Evolutionary conservation across 768 basidiomycete genomes (phyloP), one percentile per base, ranked within the genome.

Genomic region (Termitomyces sp.): DNA sequence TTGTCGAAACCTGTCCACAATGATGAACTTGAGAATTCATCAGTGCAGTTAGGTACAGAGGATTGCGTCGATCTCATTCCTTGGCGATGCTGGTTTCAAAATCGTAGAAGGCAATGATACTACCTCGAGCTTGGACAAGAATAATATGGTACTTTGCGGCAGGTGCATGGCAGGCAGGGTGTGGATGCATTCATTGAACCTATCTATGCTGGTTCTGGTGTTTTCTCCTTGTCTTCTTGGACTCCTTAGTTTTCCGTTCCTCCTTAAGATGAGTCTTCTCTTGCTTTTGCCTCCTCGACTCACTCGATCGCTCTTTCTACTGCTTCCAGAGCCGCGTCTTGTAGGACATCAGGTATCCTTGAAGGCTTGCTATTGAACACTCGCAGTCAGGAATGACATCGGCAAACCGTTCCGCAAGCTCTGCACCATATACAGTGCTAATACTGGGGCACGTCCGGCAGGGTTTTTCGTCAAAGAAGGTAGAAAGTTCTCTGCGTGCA

Each of bases 321-420:
- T 7, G 85, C 86, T 20, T 72, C 75, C 56, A 72, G 63, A 0
- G 87, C n/a, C n/a, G 85, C 6, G 69, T 75, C 68, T 87, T 86
- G 71, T 84, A 79, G 28, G 73, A 66, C 83, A 90, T 86, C 59
- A 89, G 66, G 65, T 80, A 75, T 3, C 68, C 73, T 62, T 75
- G 76, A 54, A 75, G 62, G 50, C 66, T 70, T 44, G 72, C 76
- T 73, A 74, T 74, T 18, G 70, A 76, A 43, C 70, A 69, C 57
- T 71, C 66, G 33, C 67, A 62, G 38, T 73, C 71, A 3, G 72
- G 72, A 30, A 89, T 71, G 1, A 66, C 67, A 1, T 70, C 71
- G 2, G 80, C 74, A 61, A 89, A 88, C 2, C 66, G 67, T 18
- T 68, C n/a, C n/a, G n/a, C n/a, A n/a, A n/a, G n/a, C n/a, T n/a